phyloP scores from a whole-genome alignment of 306 rosid genomes.

The Rosa persica region DNA sequence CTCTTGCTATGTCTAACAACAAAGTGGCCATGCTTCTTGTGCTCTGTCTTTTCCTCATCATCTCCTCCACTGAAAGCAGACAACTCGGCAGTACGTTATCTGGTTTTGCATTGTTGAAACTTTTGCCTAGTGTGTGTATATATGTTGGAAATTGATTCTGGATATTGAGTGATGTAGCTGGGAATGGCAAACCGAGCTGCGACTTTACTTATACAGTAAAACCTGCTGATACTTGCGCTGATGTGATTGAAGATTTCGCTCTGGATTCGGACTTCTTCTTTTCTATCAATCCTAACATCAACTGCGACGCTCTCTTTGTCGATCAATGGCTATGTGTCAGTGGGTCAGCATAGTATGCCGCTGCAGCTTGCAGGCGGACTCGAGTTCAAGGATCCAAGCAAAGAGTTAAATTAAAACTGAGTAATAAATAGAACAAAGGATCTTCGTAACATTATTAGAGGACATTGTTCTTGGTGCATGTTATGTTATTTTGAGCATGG shows the following conservation, averaged over 20 bases:
- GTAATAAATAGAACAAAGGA: not conserved
- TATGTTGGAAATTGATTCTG: not conserved
- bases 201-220: not conserved
- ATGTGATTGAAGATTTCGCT: too few relatives aligned
- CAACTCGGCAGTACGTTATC: not conserved
- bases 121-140: not conserved
- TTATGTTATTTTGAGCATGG: not conserved
- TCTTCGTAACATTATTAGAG: not conserved
- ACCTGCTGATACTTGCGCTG: too few relatives aligned
- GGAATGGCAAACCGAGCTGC: not conserved
- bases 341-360: constrained; percentile 1
- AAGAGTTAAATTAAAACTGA: not conserved
- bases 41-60: too few relatives aligned
- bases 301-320: too few relatives aligned
- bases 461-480: not conserved
- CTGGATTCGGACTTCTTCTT: too few relatives aligned
- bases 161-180: not conserved
- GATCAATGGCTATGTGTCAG: too few relatives aligned
- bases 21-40: not conserved
- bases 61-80: too few relatives aligned
- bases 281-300: too few relatives aligned
- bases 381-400: not conserved
- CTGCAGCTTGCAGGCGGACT: not conserved
- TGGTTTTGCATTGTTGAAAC: not conserved
- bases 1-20: too few relatives aligned